These are phyloP conservation scores for Paspalum vaginatum DNA, from an alignment of 176 grass and related monocot species.

Conservation along the genomic window DNA sequence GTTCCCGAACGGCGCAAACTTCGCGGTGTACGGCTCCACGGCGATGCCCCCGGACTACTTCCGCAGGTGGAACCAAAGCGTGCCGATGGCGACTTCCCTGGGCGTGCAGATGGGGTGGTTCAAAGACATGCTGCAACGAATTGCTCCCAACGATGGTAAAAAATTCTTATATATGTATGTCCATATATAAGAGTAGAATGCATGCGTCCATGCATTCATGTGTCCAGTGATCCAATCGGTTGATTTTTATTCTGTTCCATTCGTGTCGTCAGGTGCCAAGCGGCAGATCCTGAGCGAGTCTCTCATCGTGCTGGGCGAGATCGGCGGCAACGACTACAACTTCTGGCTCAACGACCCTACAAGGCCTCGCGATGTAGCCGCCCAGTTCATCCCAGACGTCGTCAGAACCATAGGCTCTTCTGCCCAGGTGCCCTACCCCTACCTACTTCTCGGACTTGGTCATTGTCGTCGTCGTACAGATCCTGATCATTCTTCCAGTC, in stretches of 20 bases:
- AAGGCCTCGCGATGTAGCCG: constrained; percentile 38
- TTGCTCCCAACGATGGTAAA: constrained; percentile 44
- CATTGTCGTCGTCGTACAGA: not conserved
- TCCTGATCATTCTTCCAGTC: not conserved
- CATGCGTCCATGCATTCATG: not conserved
- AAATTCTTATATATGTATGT: no score
- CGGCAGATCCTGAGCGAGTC: constrained; percentile 40
- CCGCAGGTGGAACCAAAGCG: not conserved
- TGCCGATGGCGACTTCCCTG: constrained; percentile 3
- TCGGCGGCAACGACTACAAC: constrained; percentile 77
- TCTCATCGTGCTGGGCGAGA: constrained; percentile 56
- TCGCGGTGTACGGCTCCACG: constrained; percentile 45
- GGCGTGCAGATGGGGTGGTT: constrained; percentile 49
- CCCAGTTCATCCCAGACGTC: constrained; percentile 51
- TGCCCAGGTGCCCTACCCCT: constrained; percentile 31
- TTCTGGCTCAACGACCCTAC: constrained; percentile 13
- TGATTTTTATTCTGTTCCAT: no score
- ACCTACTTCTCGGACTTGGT: no score
- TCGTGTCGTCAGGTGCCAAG: constrained; percentile 18
- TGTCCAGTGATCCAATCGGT: no score
- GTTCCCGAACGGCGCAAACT: constrained; percentile 62
- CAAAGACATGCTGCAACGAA: constrained; percentile 45
- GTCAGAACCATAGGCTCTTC: constrained; percentile 35
- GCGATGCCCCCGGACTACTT: constrained; percentile 47
- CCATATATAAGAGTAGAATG: no score